phyloP scores from a whole-genome alignment of 306 rosid genomes.

The Rosa persica region DNA sequence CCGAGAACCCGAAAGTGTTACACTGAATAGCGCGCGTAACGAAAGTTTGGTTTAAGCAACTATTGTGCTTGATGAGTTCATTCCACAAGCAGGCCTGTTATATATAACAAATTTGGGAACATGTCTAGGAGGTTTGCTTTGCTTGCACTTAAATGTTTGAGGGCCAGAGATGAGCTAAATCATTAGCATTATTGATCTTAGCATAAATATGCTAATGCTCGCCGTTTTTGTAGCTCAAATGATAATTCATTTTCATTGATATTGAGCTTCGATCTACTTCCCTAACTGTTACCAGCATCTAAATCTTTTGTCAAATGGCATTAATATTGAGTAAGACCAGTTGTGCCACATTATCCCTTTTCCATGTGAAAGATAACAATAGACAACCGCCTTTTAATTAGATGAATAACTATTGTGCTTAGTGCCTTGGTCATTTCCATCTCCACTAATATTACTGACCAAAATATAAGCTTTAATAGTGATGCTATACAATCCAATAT shows the following conservation, averaged over 20 bases:
- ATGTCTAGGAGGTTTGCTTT: constrained; percentile 12
- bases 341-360: neutral
- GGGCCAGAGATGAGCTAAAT: neutral
- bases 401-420: neutral
- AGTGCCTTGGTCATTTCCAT: neutral
- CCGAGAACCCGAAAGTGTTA: neutral
- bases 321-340: neutral
- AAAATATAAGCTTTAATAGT: neutral
- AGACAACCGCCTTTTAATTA: neutral
- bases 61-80: constrained; percentile 11
- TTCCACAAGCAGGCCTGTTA: neutral
- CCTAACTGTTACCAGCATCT: neutral
- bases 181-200: neutral
- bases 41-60: neutral
- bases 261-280: neutral
- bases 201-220: neutral
- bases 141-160: neutral
- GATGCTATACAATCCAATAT: too few relatives aligned
- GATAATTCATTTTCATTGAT: neutral
- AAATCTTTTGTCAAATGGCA: neutral
- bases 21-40: neutral
- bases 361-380: neutral
- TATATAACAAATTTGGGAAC: constrained; percentile 14
- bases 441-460: too few relatives aligned
- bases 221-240: neutral